Conservation (phyloP, 2,329 filamentous ascomycete genomes). For the Paecilomyces variotii region DNA sequence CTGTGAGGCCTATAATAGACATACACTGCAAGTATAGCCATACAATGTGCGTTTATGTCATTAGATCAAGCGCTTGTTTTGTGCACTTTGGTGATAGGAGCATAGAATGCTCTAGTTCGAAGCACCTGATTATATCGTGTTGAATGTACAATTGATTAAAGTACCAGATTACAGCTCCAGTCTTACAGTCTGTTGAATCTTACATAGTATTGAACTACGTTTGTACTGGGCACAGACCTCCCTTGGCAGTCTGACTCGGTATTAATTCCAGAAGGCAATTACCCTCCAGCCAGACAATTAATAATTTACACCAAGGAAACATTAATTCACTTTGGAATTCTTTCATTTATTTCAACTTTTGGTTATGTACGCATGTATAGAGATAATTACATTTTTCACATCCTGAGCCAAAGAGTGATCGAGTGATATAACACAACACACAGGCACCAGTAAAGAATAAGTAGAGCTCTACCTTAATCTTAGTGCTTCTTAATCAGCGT, state of each 20-base stretch:
- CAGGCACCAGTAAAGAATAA: not conserved
- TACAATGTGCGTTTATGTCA: not conserved
- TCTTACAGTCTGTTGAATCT: not conserved
- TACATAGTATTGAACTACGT: not conserved
- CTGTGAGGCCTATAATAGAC: not conserved
- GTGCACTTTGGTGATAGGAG: not conserved
- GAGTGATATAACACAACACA: too few relatives aligned
- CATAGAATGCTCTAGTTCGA: not conserved
- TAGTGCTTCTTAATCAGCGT: not conserved
- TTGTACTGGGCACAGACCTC: not conserved
- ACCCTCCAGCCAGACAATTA: too few relatives aligned
- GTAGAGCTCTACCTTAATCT: not conserved
- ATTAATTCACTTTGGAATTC: too few relatives aligned
- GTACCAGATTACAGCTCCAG: not conserved
- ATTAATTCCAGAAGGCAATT: not conserved
- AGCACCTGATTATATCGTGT: not conserved
- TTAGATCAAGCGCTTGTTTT: not conserved
- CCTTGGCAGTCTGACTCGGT: not conserved
- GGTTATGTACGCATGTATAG: too few relatives aligned
- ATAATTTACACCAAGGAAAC: too few relatives aligned
- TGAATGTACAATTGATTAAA: not conserved
- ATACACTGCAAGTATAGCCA: not conserved
- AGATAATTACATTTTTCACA: too few relatives aligned
- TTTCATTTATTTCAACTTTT: too few relatives aligned
- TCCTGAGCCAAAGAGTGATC: too few relatives aligned